Evolutionary conservation across 371 early-diverging fungal genomes (phyloP).

Genomic region (Lichtheimia ornata): DNA sequence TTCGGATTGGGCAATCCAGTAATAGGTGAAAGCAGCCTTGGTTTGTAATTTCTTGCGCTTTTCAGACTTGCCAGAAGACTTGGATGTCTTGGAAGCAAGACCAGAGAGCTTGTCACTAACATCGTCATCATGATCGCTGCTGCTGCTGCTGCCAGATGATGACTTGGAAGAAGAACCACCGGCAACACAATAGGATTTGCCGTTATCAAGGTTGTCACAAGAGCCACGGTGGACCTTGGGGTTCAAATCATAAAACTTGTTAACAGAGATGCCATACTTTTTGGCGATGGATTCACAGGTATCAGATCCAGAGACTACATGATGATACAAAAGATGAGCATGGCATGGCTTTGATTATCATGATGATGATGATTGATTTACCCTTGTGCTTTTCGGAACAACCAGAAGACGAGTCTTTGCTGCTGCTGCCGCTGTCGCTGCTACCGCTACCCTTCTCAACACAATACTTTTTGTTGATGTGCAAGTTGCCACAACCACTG

Average conservation of each 20-base stretch:
- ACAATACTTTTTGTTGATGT: constrained; percentile 40
- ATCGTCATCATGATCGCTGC: constrained; percentile 11
- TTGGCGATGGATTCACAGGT: constrained; percentile 25
- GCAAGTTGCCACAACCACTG: constrained; percentile 33
- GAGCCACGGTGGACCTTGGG: constrained; percentile 23
- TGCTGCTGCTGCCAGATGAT: not conserved
- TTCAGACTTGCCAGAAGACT: constrained; percentile 15
- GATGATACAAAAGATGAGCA: not conserved
- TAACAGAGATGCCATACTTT: constrained; percentile 20
- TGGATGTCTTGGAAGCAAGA: constrained; percentile 9
- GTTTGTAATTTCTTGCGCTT: constrained; percentile 40
- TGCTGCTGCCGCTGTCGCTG: not conserved
- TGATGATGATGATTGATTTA: not conserved
- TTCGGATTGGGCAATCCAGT: constrained; percentile 48
- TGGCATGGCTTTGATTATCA: not conserved
- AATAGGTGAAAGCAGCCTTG: constrained; percentile 44
- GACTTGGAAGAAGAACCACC: constrained; percentile 1
- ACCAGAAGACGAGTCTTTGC: constrained; percentile 1
- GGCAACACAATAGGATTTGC: constrained; percentile 23
- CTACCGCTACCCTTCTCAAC: constrained; percentile 17
- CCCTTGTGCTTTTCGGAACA: constrained; percentile 17
- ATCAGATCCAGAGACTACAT: constrained; percentile 18
- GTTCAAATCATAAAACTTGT: constrained; percentile 25
- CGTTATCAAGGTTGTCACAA: constrained; percentile 26
- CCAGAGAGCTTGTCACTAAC: constrained; percentile 2